Base-by-base conservation (phyloP, 345 rosid genomes). In the Carallia pectinifolia region DNA sequence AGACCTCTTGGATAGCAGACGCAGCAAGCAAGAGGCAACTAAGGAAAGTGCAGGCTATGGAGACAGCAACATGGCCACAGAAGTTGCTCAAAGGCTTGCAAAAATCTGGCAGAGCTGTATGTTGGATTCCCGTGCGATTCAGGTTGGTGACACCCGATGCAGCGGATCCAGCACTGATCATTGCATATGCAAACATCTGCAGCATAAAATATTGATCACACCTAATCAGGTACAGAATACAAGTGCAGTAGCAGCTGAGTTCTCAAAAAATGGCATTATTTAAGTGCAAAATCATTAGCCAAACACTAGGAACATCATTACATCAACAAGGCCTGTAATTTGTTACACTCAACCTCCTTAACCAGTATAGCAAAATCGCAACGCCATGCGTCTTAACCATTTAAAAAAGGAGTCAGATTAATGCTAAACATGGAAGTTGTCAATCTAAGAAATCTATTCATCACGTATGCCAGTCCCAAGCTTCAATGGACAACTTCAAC, bases 91-190 rank as follows among this genome's bases (percentile, higher is more conserved):
- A 71, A 0, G 89, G 80, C 84, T 84, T 89, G 88, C 98, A 94
- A 78, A 94, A 94, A 78, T 89, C 84, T 0, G 98, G 96, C 7
- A 91, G 82, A 38, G 88, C 81, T 4, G 93, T 81, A 62, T 88
- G 96, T 36, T 75, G 79, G 73, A 94, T 85, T 53, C 98, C 97
- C 0, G 88, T 87, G 50, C 83, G 86, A 73, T 94, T 94, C 82
- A 91, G 85, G 86, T 89, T 88, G 59, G 86, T 82, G 31, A 91
- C 89, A 39, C 96, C 96, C 0, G 88, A 81, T 58, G 94, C 86
- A 34, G 98, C 95, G 18, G 97, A 87, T 6, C 89, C 96, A 1
- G 93, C 96, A 62, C 96, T 86, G 69, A 84, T 67, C 91, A 81
- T 77, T 59, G 82, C 85, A 61, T 85, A 88, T 1, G 94, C 84